Conservation (phyloP, 352 stramenopile genomes). For the Phytophthora ohioensis region DNA sequence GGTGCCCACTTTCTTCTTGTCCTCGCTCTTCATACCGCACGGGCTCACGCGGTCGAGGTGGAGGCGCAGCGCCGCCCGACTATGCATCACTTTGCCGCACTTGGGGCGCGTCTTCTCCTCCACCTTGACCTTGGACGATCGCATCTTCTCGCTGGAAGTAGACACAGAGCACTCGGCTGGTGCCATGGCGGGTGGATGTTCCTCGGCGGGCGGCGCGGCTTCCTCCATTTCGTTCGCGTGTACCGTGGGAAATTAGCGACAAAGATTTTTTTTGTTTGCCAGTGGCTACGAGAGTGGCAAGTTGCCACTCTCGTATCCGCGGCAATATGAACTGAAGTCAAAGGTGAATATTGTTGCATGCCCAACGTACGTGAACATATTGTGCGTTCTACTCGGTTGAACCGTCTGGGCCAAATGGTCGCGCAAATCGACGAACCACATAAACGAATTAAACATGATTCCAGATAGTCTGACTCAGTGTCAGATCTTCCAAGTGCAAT, state of each 20-base stretch:
- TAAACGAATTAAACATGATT: neutral
- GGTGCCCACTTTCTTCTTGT: neutral
- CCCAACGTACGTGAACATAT: no score
- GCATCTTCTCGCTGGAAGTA: neutral
- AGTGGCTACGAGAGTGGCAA: no score
- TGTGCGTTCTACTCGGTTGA: no score
- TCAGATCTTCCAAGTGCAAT: neutral
- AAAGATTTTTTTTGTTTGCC: no score
- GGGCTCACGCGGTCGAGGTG: conserved; percentile 15
- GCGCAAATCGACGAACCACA: no score
- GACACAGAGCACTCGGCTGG: neutral
- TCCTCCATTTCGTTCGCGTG: no score
- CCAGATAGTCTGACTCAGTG: neutral
- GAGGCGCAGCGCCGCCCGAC: conserved; percentile 5
- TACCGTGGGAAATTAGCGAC: no score
- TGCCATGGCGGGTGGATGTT: neutral
- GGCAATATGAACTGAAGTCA: no score
- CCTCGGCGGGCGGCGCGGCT: no score
- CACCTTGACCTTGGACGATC: neutral
- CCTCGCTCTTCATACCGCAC: conserved; percentile 6
- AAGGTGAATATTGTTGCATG: no score
- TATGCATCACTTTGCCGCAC: conserved; percentile 19
- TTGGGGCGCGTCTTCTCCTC: conserved; percentile 16
- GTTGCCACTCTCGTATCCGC: no score
- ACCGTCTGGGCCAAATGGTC: no score